Conservation (phyloP, 2,329 filamentous ascomycete genomes). For the Podosphaera leucotricha region DNA sequence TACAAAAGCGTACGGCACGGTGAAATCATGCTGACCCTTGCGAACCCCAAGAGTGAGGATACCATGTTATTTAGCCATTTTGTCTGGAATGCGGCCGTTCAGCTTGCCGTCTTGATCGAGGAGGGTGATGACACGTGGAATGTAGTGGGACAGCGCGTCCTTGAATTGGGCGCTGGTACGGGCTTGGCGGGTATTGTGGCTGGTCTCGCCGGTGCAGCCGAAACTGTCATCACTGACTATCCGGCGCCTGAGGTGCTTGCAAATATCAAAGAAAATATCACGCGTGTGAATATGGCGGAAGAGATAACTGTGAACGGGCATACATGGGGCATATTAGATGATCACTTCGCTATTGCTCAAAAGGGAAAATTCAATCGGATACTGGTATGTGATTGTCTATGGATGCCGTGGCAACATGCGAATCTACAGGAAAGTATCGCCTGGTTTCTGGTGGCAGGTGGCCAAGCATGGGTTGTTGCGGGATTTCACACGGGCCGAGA, state of each 20-base stretch:
- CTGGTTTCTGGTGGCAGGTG: slow-evolving; percentile 29
- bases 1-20: slow-evolving; percentile 28
- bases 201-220: slow-evolving; percentile 22
- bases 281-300: slow-evolving; percentile 22
- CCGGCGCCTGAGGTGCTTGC: slow-evolving; percentile 34
- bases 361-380: slow-evolving; percentile 31
- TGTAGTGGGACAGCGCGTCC: slow-evolving; percentile 15
- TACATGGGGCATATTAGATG: slow-evolving; percentile 32
- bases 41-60: slow-evolving; percentile 25
- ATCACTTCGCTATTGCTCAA: slow-evolving; percentile 10
- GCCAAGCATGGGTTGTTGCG: slow-evolving; percentile 38
- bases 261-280: slow-evolving; percentile 33
- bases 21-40: slow-evolving; percentile 9
- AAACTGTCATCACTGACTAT: slow-evolving; percentile 43
- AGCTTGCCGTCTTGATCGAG: slow-evolving; percentile 32
- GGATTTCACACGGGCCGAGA: slow-evolving; percentile 49
- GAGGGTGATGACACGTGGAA: slow-evolving; percentile 10
- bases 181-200: slow-evolving; percentile 28
- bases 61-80: slow-evolving; percentile 46
- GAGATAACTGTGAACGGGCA: slow-evolving; percentile 31
- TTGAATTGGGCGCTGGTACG: slow-evolving; percentile 47
- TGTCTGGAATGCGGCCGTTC: slow-evolving; percentile 43
- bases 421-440: slow-evolving; percentile 38
- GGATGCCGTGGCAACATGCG: slow-evolving; percentile 52
- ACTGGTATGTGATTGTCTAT: slow-evolving; percentile 49